Evolutionary conservation across 768 basidiomycete genomes (phyloP).

Genomic region (Leccinellum rugosiceps): DNA sequence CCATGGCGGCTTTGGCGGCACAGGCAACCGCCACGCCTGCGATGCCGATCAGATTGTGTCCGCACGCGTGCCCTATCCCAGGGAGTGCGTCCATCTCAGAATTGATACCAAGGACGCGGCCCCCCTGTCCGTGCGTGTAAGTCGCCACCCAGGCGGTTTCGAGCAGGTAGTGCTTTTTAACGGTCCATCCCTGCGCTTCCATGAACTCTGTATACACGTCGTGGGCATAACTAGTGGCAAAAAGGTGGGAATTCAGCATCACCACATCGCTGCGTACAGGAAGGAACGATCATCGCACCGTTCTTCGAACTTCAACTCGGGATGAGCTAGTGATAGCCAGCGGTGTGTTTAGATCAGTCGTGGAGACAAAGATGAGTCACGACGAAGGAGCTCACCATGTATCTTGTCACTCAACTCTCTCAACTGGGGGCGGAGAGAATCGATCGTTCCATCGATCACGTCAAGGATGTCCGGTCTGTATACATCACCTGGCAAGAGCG

Average conservation of each 20-base stretch:
- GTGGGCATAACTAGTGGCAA: slow-evolving; percentile 56
- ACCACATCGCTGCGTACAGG: slow-evolving; percentile 28
- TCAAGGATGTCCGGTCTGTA: slow-evolving; percentile 59
- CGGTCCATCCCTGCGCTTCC: slow-evolving; percentile 60
- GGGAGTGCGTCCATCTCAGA: slow-evolving; percentile 70
- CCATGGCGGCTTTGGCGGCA: slow-evolving; percentile 61
- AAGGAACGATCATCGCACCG: slow-evolving; percentile 25
- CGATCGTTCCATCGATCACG: slow-evolving; percentile 55
- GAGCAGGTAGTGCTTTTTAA: slow-evolving; percentile 59
- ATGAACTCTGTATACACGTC: slow-evolving; percentile 68
- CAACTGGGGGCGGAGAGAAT: slow-evolving; percentile 52
- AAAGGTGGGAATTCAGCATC: slow-evolving; percentile 28
- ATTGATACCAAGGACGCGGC: slow-evolving; percentile 64
- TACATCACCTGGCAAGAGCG: slow-evolving; percentile 31
- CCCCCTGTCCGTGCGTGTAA: slow-evolving; percentile 62
- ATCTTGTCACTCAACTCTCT: slow-evolving; percentile 68
- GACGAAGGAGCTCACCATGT: slow-evolving; percentile 44
- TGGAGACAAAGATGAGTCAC: background rate
- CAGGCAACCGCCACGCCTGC: slow-evolving; percentile 69
- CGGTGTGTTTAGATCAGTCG: slow-evolving; percentile 1
- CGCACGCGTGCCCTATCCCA: slow-evolving; percentile 70
- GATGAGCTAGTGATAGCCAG: slow-evolving; percentile 49
- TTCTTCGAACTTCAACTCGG: slow-evolving; percentile 69
- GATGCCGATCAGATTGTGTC: slow-evolving; percentile 82
- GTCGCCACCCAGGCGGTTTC: slow-evolving; percentile 77